Percentiles rank a stretch among this genome's conserved stretches.
Conservation (phyloP, 192 early-diverging fungal genomes). For the Coemansia sp. region DNA sequence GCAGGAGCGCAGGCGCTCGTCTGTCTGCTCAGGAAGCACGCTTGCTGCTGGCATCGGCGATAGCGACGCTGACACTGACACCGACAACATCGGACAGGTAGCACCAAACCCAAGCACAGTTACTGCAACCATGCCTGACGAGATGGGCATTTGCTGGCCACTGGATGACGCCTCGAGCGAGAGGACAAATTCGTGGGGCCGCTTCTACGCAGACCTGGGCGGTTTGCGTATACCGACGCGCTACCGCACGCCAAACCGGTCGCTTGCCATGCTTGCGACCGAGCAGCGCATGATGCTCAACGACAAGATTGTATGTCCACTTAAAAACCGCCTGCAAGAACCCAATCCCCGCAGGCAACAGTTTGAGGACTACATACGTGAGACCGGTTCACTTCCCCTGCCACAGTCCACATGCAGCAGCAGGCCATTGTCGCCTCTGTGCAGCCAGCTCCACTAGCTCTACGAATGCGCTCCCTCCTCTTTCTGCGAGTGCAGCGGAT, state of each 20-base stretch:
- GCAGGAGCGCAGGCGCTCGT: conserved; percentile 13
- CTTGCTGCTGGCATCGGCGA: conserved; percentile 1
- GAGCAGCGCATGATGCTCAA: conserved; percentile 55
- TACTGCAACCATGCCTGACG: conserved; percentile 17
- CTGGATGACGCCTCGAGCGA: conserved; percentile 20
- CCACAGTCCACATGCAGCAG: conserved; percentile 2
- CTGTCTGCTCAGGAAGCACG: conserved; percentile 28
- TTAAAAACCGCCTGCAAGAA: conserved; percentile 51
- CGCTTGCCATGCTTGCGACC: conserved; percentile 48
- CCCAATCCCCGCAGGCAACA: conserved; percentile 39
- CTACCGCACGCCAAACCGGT: conserved; percentile 40
- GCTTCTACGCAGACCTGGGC: conserved; percentile 45
- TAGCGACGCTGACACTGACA: not conserved
- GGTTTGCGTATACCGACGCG: conserved; percentile 41
- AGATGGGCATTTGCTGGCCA: conserved; percentile 49
- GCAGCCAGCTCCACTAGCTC: conserved; percentile 13
- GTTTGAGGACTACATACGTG: conserved; percentile 47
- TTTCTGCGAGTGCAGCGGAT: not conserved
- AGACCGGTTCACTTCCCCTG: conserved; percentile 33
- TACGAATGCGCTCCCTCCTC: not conserved
- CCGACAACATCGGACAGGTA: not conserved
- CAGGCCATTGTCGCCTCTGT: conserved; percentile 21
- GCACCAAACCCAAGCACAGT: not conserved
- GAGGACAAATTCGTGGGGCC: conserved; percentile 16
- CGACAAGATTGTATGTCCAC: conserved; percentile 53